phyloP scores from a whole-genome alignment of 148 eudicot species.

The Agrostemma githago region DNA sequence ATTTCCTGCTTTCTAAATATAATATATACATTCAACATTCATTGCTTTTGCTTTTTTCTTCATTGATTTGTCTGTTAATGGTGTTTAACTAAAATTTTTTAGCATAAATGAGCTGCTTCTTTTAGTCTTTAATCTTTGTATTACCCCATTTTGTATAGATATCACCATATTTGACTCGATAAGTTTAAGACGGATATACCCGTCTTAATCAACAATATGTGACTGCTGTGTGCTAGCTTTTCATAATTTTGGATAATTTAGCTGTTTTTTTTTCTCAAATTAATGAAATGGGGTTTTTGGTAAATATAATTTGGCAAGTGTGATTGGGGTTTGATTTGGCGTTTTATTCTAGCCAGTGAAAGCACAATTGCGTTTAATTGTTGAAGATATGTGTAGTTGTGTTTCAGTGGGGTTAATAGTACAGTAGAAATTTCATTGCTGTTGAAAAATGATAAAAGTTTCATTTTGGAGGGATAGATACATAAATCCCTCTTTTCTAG shows the following conservation, averaged over 20 bases:
- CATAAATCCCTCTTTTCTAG: background rate
- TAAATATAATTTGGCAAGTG: background rate
- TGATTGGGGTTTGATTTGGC: too few relatives aligned
- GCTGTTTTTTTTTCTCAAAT: background rate
- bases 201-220: too few relatives aligned
- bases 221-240: background rate
- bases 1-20: background rate
- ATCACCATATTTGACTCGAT: too few relatives aligned
- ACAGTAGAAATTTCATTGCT: background rate
- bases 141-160: too few relatives aligned
- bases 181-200: too few relatives aligned
- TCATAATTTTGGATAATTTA: conserved; percentile 3
- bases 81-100: background rate
- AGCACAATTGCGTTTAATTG: background rate
- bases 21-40: conserved; percentile 1
- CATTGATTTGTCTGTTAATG: background rate
- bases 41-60: background rate
- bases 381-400: background rate
- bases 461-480: background rate
- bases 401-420: background rate
- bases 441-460: too few relatives aligned
- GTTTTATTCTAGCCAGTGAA: background rate
- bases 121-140: background rate
- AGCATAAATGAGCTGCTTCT: background rate
- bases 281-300: conserved; percentile 3